Evolutionary conservation across 768 basidiomycete genomes (phyloP).

Genomic region (Tricholoma hemisulphureum): DNA sequence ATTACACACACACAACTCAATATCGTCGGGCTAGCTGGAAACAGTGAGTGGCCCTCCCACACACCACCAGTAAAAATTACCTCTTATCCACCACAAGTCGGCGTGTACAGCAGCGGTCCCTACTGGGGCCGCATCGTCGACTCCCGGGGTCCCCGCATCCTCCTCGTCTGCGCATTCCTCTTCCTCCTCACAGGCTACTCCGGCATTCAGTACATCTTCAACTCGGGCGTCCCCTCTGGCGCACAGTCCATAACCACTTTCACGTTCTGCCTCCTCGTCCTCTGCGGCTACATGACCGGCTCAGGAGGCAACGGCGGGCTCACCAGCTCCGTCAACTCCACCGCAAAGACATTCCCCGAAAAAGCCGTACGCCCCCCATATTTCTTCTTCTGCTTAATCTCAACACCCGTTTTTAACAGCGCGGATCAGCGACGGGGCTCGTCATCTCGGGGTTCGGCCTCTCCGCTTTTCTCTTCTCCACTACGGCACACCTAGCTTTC

Average conservation of each 20-base stretch:
- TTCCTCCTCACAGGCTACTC: conserved; percentile 70
- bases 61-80: background rate
- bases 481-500: conserved; percentile 67
- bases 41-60: conserved; percentile 46
- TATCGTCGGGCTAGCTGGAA: conserved; percentile 77
- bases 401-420: conserved; percentile 36
- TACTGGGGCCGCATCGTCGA: conserved; percentile 82
- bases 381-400: background rate
- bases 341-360: conserved; percentile 81
- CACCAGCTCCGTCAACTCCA: conserved; percentile 70
- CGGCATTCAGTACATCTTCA: conserved; percentile 69
- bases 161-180: conserved; percentile 57
- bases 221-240: conserved; percentile 44
- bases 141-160: conserved; percentile 64
- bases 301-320: conserved; percentile 74
- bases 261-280: conserved; percentile 49
- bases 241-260: conserved; percentile 38
- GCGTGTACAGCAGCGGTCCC: conserved; percentile 75
- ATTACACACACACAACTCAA: conserved; percentile 83
- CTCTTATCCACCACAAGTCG: conserved; percentile 43
- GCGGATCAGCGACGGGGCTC: conserved; percentile 72
- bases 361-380: conserved; percentile 49
- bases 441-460: conserved; percentile 89
- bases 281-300: conserved; percentile 73
- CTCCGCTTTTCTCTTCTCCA: conserved; percentile 87